Evolutionary conservation across 2,329 filamentous ascomycete species (phyloP), one percentile per base, ranked within the genome.

Genomic region (Didymella keratinophila): DNA sequence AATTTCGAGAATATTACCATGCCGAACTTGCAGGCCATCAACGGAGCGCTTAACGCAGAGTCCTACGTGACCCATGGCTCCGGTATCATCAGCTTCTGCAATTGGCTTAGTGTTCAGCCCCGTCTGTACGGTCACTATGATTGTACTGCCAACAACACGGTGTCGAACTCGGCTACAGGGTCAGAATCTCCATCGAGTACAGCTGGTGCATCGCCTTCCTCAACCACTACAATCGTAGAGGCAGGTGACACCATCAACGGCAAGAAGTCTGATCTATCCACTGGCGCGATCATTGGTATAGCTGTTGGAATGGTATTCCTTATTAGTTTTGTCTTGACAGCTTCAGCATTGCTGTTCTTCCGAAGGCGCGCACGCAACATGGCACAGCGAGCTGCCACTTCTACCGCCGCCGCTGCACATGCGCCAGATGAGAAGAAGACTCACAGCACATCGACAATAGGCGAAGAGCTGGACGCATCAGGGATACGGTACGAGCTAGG

Each of bases 1-100:
- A 37, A 20, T 3, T 65, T 63, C 20, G 58, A 21, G 3, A 71
- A 71, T 36, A 52, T 71, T 11, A 59, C 65, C 12, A 71, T 71
- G 68, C 64, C 67, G 1, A 39, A 32, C 3, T 28, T 71, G 18
- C 52, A 42, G 7, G 16, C 39, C 0, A 63, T 71, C 36, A 61
- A 58, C 8, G 68, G 67, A 11, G 59, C 51, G 11, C 52, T 71
- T 9, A 60, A 39, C 11, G 60, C 63, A n/a, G 32, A 63, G 30
- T 67, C 68, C 2, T 63, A 55, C 2, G 25, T 34, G 16, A 36
- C 32, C 32, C 32, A 36, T n/a, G 32, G 32, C 16, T 36, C 32
- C 32, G 54, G 68, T 45, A 68, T 69, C 8, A 8, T 53, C 12
- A 23, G 12, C 4, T 58, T 69, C 16, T 69, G 68, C 42, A 56